Evolutionary conservation across 305 asterid species (phyloP).

Genomic region (Rubia tinctorum): DNA sequence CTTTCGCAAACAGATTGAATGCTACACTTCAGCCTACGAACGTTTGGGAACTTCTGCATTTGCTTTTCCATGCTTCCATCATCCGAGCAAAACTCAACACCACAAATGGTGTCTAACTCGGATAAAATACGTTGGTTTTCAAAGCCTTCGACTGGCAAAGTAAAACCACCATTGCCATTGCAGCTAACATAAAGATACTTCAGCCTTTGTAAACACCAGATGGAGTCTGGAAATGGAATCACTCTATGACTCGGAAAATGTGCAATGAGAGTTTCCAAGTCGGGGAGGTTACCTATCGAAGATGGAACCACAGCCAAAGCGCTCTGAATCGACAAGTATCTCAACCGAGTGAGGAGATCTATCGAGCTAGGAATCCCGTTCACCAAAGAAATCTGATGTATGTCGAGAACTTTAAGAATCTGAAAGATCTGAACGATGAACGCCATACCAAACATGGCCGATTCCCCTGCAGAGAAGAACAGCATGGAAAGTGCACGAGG

Average conservation of each 20-base stretch:
- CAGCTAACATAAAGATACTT: background rate
- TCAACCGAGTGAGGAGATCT: background rate
- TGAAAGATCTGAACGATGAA: background rate
- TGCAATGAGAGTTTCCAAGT: background rate
- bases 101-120: background rate
- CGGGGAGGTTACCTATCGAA: background rate
- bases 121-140: background rate
- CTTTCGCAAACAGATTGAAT: too few species aligned
- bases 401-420: background rate
- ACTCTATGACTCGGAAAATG: background rate
- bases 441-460: background rate
- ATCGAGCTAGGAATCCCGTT: background rate
- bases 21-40: background rate
- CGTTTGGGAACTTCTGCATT: background rate
- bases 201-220: background rate
- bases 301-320: background rate
- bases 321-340: background rate
- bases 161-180: background rate
- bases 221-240: background rate
- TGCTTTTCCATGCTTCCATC: background rate
- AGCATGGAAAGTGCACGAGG: background rate
- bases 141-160: background rate
- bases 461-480: background rate
- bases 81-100: background rate
- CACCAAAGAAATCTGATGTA: background rate